Percentiles rank a stretch among this genome's conserved stretches.
Evolutionary conservation across 1,284 basidiomycete genomes (phyloP).

Genomic region (Takashimella tepidaria): DNA sequence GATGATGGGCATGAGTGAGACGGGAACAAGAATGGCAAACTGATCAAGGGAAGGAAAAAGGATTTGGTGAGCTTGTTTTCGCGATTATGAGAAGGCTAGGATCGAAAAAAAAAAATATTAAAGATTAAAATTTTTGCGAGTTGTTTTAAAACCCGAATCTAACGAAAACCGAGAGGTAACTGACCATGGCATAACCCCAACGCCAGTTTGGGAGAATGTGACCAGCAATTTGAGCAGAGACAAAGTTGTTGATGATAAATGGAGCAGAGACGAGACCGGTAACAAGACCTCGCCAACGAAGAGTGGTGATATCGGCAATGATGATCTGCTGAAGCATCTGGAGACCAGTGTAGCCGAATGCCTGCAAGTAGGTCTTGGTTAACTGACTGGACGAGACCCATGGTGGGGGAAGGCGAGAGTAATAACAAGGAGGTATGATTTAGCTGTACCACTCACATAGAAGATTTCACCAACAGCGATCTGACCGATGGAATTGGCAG

Average conservation of each 20-base stretch:
- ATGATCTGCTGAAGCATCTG: slow-evolving; percentile 70
- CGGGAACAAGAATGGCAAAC: slow-evolving; percentile 47
- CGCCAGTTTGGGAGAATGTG: slow-evolving; percentile 55
- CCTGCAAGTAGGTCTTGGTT: slow-evolving; percentile 2
- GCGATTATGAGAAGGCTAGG: too few relatives aligned
- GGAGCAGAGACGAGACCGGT: slow-evolving; percentile 62
- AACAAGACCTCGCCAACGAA: slow-evolving; percentile 69
- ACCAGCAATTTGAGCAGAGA: slow-evolving; percentile 62
- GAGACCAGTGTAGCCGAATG: slow-evolving; percentile 54
- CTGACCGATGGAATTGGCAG: slow-evolving; percentile 55
- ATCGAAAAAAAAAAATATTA: background rate
- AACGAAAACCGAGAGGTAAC: too few relatives aligned
- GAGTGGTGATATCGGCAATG: slow-evolving; percentile 72
- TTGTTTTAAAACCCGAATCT: slow-evolving; percentile 9
- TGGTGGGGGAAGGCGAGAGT: too few relatives aligned
- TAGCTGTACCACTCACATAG: slow-evolving; percentile 28
- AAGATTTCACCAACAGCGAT: slow-evolving; percentile 55
- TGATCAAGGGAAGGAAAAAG: slow-evolving; percentile 5
- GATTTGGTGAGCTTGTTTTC: too few relatives aligned
- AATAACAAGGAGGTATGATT: background rate
- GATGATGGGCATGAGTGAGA: slow-evolving; percentile 50
- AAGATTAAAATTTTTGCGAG: background rate
- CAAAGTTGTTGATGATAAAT: slow-evolving; percentile 58
- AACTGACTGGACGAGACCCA: too few relatives aligned
- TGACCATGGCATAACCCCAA: slow-evolving; percentile 63